Evolutionary conservation across 140 eudicot genomes (phyloP).

Genomic region (Flaveria floridana): DNA sequence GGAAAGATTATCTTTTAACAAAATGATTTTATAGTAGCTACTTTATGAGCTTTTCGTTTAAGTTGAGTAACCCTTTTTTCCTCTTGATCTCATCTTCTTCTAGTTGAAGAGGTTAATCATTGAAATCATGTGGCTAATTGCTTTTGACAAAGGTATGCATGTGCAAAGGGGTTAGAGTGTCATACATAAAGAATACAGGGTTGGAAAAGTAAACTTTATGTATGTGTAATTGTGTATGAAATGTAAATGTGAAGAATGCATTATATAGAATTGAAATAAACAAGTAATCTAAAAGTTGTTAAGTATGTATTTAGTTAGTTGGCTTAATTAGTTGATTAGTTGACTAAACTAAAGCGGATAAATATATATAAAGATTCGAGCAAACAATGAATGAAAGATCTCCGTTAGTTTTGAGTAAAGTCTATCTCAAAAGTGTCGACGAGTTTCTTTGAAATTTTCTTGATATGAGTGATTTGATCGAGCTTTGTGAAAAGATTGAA

Average conservation of each 20-base stretch:
- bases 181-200: background rate
- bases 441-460: no score
- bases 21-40: conserved; percentile 23
- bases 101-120: conserved; percentile 33
- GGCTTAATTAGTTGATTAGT: no score
- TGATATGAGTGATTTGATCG: no score
- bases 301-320: no score
- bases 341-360: no score
- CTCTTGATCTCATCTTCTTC: conserved; percentile 31
- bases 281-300: no score
- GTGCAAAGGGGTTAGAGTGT: conserved; percentile 10
- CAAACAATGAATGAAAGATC: no score
- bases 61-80: conserved; percentile 38
- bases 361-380: no score
- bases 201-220: background rate
- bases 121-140: conserved; percentile 37
- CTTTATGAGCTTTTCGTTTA: conserved; percentile 38
- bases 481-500: no score
- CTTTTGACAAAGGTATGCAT: conserved; percentile 26
- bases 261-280: no score
- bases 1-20: conserved; percentile 25
- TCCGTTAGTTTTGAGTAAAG: no score
- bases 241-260: background rate
- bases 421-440: no score
- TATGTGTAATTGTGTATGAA: background rate